Evolutionary conservation across 306 rosid genomes (phyloP).

Genomic region (Arachis stenosperma): DNA sequence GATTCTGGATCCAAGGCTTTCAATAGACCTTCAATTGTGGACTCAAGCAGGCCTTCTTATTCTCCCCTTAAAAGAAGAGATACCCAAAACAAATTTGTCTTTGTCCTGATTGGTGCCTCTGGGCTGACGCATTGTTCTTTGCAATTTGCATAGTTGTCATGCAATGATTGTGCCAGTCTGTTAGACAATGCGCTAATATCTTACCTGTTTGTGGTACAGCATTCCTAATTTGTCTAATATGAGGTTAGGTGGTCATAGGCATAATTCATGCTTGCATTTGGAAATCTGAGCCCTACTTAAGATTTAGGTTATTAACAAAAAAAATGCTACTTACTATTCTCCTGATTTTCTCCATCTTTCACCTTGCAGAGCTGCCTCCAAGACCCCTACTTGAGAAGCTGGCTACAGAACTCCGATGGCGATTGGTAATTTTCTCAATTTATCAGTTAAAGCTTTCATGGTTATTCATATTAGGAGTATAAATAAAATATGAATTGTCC

Average conservation of each 20-base stretch:
- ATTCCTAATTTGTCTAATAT: neutral
- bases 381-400: constrained; percentile 87
- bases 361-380: constrained; percentile 87
- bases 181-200: neutral
- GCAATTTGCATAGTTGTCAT: neutral
- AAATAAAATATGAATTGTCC: constrained; percentile 4
- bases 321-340: constrained; percentile 8
- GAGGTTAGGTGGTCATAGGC: constrained; percentile 16
- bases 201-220: neutral
- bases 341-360: constrained; percentile 35
- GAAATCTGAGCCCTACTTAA: neutral
- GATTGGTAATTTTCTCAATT: constrained; percentile 59
- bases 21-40: too few species aligned
- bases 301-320: neutral
- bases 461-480: constrained; percentile 4
- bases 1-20: constrained; percentile 13
- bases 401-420: constrained; percentile 77
- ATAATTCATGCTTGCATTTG: neutral
- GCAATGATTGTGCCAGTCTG: neutral
- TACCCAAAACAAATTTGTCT: neutral
- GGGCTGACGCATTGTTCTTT: neutral
- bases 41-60: neutral
- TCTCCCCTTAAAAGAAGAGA: neutral
- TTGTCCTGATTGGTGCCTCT: constrained; percentile 12
- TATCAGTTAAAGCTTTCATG: constrained; percentile 4